Evolutionary conservation across 805 yeast species (phyloP).

Genomic region (Kurtzmaniella cleridarum): DNA sequence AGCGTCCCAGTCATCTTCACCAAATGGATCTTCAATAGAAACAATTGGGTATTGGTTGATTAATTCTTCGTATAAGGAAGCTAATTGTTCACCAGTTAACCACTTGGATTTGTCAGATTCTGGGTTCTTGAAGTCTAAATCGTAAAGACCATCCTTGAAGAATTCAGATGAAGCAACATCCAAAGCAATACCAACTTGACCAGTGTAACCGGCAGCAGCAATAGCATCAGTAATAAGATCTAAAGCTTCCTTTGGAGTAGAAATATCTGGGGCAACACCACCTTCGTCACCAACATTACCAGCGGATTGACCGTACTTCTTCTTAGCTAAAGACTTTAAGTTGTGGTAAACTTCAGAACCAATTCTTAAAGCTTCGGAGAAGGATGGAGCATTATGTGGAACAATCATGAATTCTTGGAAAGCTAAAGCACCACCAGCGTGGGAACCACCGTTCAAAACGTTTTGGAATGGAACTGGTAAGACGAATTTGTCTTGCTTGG

Average conservation of each 20-base stretch:
- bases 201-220: slow-evolving; percentile 14
- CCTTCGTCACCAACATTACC: slow-evolving; percentile 23
- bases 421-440: slow-evolving; percentile 20
- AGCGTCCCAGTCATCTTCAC: slow-evolving; percentile 19
- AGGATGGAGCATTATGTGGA: slow-evolving; percentile 12
- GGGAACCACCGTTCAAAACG: slow-evolving; percentile 18
- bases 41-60: slow-evolving; percentile 16
- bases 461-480: slow-evolving; percentile 20
- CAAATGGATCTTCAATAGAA: slow-evolving; percentile 19
- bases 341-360: slow-evolving; percentile 17
- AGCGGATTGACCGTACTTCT: slow-evolving; percentile 15
- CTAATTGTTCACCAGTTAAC: slow-evolving; percentile 16
- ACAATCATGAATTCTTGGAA: slow-evolving; percentile 22
- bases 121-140: slow-evolving; percentile 17
- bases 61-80: slow-evolving; percentile 11
- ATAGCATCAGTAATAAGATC: slow-evolving; percentile 16
- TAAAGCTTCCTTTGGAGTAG: slow-evolving; percentile 16
- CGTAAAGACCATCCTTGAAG: slow-evolving; percentile 16
- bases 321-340: slow-evolving; percentile 13
- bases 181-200: slow-evolving; percentile 15
- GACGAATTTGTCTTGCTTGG: slow-evolving; percentile 8
- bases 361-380: slow-evolving; percentile 15
- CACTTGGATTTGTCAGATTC: slow-evolving; percentile 12
- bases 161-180: slow-evolving; percentile 19
- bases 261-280: slow-evolving; percentile 18